phyloP scores from a whole-genome alignment of 129 eudicot species.

The Apium graveolens region DNA sequence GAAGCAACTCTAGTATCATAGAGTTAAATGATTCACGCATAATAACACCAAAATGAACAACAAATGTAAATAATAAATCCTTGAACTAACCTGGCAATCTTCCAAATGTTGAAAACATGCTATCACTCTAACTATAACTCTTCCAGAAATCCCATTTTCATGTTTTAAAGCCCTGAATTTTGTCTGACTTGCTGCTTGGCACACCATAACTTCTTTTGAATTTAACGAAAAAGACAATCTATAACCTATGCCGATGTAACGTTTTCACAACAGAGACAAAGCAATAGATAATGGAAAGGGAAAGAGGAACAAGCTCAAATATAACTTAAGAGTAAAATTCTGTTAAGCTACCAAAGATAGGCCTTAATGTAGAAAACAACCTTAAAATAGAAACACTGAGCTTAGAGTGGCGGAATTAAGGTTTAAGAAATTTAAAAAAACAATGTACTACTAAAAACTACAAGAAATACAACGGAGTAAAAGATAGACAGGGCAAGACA shows the following conservation, averaged over 20 bases:
- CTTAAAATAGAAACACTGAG: neutral
- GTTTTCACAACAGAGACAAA: neutral
- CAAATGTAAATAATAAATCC: neutral
- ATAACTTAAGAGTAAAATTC: neutral
- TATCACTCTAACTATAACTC: slow-evolving; percentile 52
- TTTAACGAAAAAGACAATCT: slow-evolving; percentile 2
- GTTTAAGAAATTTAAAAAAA: neutral
- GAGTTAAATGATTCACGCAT: neutral
- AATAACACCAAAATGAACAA: neutral
- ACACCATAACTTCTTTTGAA: slow-evolving; percentile 55
- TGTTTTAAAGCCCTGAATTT: slow-evolving; percentile 56
- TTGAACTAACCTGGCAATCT: slow-evolving; percentile 51
- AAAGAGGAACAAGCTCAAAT: slow-evolving; percentile 1
- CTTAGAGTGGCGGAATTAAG: neutral
- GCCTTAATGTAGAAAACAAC: neutral
- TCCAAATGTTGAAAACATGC: slow-evolving; percentile 64
- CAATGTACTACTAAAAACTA: neutral
- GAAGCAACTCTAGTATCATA: neutral
- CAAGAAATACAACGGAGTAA: slow-evolving; percentile 25
- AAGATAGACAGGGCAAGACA: slow-evolving; percentile 23
- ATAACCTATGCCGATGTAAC: slow-evolving; percentile 12
- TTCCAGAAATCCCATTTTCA: slow-evolving; percentile 51
- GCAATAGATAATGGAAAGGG: neutral
- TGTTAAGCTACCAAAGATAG: neutral
- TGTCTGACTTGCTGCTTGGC: slow-evolving; percentile 66